Evolutionary conservation across 768 basidiomycete genomes (phyloP).

Genomic region (Boletales sp.): DNA sequence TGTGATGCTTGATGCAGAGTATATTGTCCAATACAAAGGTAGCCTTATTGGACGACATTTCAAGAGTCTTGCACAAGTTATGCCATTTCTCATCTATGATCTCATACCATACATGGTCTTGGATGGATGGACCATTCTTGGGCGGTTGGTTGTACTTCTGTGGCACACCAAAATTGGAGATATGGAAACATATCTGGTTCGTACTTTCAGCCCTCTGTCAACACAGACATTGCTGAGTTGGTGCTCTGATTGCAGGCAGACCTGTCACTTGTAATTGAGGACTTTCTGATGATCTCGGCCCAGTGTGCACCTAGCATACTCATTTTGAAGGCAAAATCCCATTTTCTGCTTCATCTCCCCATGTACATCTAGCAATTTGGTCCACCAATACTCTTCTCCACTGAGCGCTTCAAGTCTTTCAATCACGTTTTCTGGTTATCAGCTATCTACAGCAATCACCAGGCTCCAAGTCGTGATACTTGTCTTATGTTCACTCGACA

Average conservation of each 20-base stretch:
- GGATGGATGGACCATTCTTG: too few relatives aligned
- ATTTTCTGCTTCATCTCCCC: constrained; percentile 28
- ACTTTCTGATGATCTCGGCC: constrained; percentile 18
- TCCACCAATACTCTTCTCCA: constrained; percentile 26
- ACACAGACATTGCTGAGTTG: neutral
- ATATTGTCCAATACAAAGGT: constrained; percentile 29
- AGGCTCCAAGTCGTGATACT: constrained; percentile 27
- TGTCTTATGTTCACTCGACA: constrained; percentile 8
- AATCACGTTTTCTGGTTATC: constrained; percentile 23
- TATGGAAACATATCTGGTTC: too few relatives aligned
- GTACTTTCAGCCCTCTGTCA: neutral
- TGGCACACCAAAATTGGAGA: too few relatives aligned
- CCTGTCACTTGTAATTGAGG: constrained; percentile 17
- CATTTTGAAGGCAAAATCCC: constrained; percentile 29
- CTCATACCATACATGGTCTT: too few relatives aligned
- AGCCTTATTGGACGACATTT: constrained; percentile 7
- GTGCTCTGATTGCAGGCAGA: neutral
- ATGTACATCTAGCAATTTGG: constrained; percentile 26
- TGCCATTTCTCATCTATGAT: too few relatives aligned
- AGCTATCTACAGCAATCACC: constrained; percentile 28
- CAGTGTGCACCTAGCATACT: constrained; percentile 24
- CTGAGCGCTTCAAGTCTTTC: constrained; percentile 28
- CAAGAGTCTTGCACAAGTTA: too few relatives aligned
- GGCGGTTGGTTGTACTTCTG: too few relatives aligned
- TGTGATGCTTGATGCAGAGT: constrained; percentile 20